Conservation (phyloP, 805 yeast genomes). For the Suhomyces faveliae region DNA sequence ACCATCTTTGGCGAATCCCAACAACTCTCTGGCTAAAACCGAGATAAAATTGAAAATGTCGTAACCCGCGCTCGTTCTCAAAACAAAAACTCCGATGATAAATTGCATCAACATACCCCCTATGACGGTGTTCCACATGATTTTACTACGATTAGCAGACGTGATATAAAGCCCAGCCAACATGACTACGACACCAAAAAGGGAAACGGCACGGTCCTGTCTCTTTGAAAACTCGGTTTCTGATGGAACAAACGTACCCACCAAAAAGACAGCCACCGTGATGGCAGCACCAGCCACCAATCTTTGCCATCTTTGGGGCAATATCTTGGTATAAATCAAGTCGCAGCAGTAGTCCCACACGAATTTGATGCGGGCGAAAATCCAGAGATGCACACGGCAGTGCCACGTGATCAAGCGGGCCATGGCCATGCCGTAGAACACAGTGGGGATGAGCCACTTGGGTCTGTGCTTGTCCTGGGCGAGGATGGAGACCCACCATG, state of each 20-base stretch:
- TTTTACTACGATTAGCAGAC: constrained; percentile 43
- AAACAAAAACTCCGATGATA: constrained; percentile 57
- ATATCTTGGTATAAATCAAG: constrained; percentile 35
- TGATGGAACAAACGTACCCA: constrained; percentile 54
- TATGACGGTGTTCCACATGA: constrained; percentile 60
- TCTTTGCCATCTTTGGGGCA: constrained; percentile 43
- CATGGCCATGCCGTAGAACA: constrained; percentile 51
- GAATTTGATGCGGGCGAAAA: constrained; percentile 11
- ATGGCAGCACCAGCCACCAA: constrained; percentile 43
- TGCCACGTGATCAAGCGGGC: constrained; percentile 52
- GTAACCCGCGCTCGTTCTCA: constrained; percentile 58
- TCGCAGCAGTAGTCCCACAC: constrained; percentile 30
- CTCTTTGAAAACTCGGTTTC: constrained; percentile 47
- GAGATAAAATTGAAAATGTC: constrained; percentile 63
- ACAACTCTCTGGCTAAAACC: constrained; percentile 52
- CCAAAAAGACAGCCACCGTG: constrained; percentile 46
- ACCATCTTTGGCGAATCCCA: constrained; percentile 58
- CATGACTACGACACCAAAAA: constrained; percentile 53
- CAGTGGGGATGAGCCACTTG: constrained; percentile 58
- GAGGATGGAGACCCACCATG: constrained; percentile 51
- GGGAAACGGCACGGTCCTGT: constrained; percentile 55
- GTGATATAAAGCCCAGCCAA: constrained; percentile 43
- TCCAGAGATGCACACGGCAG: constrained; percentile 27
- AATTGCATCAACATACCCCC: constrained; percentile 61
- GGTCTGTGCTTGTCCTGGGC: constrained; percentile 49